A percentile compares a stretch with the other conserved stretches of the same genome.
Conservation (phyloP, 768 basidiomycete genomes). For the Gyrodon lividus region DNA sequence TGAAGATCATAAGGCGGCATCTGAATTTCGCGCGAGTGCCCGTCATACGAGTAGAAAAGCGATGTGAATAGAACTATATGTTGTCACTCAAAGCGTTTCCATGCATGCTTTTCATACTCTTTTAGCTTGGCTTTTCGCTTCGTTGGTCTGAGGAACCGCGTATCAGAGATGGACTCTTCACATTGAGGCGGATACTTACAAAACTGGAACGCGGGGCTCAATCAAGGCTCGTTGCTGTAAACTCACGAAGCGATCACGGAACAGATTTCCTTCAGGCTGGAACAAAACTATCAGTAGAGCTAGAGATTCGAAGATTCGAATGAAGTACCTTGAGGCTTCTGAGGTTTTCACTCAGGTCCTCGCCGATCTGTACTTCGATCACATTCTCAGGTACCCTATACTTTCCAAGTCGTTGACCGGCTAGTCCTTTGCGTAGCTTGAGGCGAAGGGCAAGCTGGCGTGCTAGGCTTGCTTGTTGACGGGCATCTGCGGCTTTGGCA, state of each 20-base stretch:
- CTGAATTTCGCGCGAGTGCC: too few relatives aligned
- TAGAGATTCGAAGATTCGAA: neutral
- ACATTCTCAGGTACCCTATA: conserved; percentile 66
- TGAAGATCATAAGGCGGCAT: too few relatives aligned
- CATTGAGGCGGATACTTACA: conserved; percentile 46
- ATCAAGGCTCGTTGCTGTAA: conserved; percentile 85
- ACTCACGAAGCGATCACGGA: conserved; percentile 84
- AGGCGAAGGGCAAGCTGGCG: conserved; percentile 45
- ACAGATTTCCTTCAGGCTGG: conserved; percentile 91
- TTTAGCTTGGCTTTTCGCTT: conserved; percentile 45
- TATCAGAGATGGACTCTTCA: neutral
- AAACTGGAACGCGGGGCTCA: conserved; percentile 79
- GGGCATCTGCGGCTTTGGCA: conserved; percentile 35
- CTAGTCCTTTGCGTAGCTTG: conserved; percentile 61
- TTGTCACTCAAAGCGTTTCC: conserved; percentile 65
- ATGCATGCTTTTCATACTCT: conserved; percentile 78
- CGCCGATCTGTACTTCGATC: conserved; percentile 86
- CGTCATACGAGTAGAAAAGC: too few relatives aligned
- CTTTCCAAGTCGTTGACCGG: conserved; percentile 76
- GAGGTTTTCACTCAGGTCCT: conserved; percentile 84
- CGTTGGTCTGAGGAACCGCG: conserved; percentile 17
- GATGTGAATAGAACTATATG: neutral
- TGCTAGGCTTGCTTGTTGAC: conserved; percentile 35
- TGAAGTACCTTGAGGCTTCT: conserved; percentile 73
- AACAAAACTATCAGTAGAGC: neutral